These are phyloP conservation scores for Phanerochaete sordida DNA, from an alignment of 768 basidiomycete species.

Conservation along the genomic window DNA sequence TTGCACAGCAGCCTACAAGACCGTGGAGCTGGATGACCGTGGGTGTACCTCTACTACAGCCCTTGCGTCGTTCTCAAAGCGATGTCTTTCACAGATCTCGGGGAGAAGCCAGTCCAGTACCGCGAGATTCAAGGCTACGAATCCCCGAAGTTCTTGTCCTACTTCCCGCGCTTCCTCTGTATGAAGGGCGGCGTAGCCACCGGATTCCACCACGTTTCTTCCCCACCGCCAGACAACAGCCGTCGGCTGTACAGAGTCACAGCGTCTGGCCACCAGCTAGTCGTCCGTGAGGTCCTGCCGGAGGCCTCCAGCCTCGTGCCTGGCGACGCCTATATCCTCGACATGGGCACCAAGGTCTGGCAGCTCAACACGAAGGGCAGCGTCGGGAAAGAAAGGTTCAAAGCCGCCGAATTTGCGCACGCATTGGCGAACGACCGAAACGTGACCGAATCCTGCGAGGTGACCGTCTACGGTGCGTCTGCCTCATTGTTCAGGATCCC, in stretches of 20 bases:
- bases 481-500: neutral
- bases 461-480: slow-evolving; percentile 46
- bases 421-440: slow-evolving; percentile 39
- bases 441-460: slow-evolving; percentile 32
- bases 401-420: slow-evolving; percentile 57
- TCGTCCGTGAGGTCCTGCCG: slow-evolving; percentile 48
- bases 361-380: slow-evolving; percentile 57
- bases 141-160: slow-evolving; percentile 45
- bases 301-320: slow-evolving; percentile 44
- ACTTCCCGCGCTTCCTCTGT: slow-evolving; percentile 45
- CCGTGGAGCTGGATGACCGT: slow-evolving; percentile 66
- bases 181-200: slow-evolving; percentile 48
- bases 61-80: neutral
- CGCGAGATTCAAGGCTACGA: slow-evolving; percentile 61
- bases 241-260: slow-evolving; percentile 51
- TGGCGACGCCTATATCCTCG: slow-evolving; percentile 58
- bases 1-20: slow-evolving; percentile 63
- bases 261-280: slow-evolving; percentile 17
- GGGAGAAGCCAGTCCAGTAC: slow-evolving; percentile 55
- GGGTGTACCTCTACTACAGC: slow-evolving; percentile 18
- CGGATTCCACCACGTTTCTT: slow-evolving; percentile 48
- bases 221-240: slow-evolving; percentile 39
- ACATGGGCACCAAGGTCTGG: slow-evolving; percentile 49
- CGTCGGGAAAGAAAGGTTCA: slow-evolving; percentile 54
- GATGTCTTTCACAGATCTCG: slow-evolving; percentile 38